Base-by-base conservation (phyloP, 768 basidiomycete genomes). In the Ramaria rubella region DNA sequence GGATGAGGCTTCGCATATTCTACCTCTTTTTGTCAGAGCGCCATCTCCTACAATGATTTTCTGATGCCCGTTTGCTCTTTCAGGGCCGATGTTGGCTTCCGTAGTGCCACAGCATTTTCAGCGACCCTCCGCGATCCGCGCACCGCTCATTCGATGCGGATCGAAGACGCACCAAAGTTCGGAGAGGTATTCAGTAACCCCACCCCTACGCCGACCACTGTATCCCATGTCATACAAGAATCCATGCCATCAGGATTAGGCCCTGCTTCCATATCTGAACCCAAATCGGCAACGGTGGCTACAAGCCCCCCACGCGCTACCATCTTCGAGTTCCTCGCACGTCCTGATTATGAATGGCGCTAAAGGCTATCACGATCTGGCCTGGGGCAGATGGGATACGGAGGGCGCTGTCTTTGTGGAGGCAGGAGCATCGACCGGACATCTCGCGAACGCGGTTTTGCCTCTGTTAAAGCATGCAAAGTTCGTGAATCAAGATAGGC, bases 401-500 rank as follows among this genome's bases (percentile, higher is more conserved):
- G 40, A 43, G 27, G 53, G 27, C 7, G 24, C 31, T 15, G 24
- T 51, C 30, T 49, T 57, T 31, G 55, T 57, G 14, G 55, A 57
- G 55, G 31, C 52, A 29, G 55, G 55, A 12, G 27, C 55, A 8
- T 31, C 30, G 8, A 57, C 49, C 36, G 55, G 55, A 11, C 55
- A 57, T 17, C 19, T 57, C 15, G 26, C 30, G 9, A 19, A 27
- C 12, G 23, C 29, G 5, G 34, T 57, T 19, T 26, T 52, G 7
- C 55, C 46, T 9, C n/a, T 30, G n/a, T 29, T 57, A 24, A 29
- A 57, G 12, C 17, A 57, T 15, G 55, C 51, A n/a, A 19, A n/a
- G 17, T 57, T 53, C 30, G 34, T 49, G 17, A 52, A 51, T 24
- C 55, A 57, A 38, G 55, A 57, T 31, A 51, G 46, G 3, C 55